Evolutionary conservation across 345 rosid genomes (phyloP).

Genomic region (Melaleuca quinquenervia): DNA sequence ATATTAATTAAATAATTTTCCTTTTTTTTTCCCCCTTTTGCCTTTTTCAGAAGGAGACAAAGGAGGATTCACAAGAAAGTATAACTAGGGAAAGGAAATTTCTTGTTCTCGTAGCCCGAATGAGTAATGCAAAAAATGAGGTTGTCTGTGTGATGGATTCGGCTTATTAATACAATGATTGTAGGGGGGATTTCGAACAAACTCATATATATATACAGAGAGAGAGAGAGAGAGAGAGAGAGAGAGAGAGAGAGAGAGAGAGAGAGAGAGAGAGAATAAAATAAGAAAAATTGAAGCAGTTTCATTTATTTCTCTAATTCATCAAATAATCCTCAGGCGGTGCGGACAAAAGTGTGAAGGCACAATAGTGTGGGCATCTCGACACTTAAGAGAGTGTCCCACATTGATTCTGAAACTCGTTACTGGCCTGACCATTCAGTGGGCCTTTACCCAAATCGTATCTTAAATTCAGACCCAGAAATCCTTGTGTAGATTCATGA

Average conservation of each 20-base stretch:
- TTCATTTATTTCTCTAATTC: neutral
- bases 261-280: neutral
- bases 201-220: neutral
- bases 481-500: neutral
- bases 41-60: neutral
- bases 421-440: neutral
- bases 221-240: neutral
- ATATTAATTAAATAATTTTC: neutral
- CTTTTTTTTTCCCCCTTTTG: neutral
- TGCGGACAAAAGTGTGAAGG: neutral
- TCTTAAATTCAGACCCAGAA: neutral
- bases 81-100: neutral
- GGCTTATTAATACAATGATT: neutral
- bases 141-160: neutral
- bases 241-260: neutral
- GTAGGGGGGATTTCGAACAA: neutral
- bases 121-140: neutral
- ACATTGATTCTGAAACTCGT: neutral
- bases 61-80: neutral
- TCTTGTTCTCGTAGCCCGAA: neutral
- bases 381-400: neutral
- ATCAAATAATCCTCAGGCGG: neutral
- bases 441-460: neutral
- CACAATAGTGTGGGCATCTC: neutral
- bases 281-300: neutral